Percentiles rank a stretch among this genome's conserved stretches.
Conservation (phyloP, 2,329 filamentous ascomycete genomes). For the Claviceps africana region DNA sequence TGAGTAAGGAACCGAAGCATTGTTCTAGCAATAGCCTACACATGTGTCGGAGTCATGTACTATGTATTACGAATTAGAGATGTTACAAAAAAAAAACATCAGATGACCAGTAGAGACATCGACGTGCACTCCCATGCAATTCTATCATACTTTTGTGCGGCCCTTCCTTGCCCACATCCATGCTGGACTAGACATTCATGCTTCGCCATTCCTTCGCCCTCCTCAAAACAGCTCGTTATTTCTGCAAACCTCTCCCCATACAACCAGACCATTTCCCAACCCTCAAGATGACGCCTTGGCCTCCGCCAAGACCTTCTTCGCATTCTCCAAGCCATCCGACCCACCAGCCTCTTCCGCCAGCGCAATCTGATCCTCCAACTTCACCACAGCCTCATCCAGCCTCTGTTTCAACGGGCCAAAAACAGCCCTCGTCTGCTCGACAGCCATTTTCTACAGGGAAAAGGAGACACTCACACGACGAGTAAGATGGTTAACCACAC, state of each 20-base stretch:
- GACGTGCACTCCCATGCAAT: neutral
- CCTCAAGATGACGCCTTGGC: slow-evolving; percentile 24
- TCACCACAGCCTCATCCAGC: slow-evolving; percentile 56
- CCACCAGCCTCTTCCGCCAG: slow-evolving; percentile 31
- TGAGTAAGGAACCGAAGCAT: slow-evolving; percentile 16
- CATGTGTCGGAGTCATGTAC: neutral
- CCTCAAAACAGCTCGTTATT: neutral
- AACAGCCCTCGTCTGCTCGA: slow-evolving; percentile 78
- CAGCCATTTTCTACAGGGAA: slow-evolving; percentile 56
- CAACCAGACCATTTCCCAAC: neutral
- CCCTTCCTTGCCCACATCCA: neutral
- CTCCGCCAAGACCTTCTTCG: slow-evolving; percentile 37
- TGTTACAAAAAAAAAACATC: neutral
- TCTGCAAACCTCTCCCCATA: too few relatives aligned
- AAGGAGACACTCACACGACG: neutral
- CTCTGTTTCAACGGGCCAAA: slow-evolving; percentile 59
- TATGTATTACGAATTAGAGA: neutral
- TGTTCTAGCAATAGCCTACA: neutral
- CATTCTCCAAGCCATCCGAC: slow-evolving; percentile 38
- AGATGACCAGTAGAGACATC: neutral
- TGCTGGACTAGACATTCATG: neutral
- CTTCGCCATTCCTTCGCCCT: too few relatives aligned
- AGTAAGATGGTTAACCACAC: neutral
- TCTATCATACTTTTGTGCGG: neutral
- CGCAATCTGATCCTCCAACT: slow-evolving; percentile 61